These are phyloP conservation scores for Kluyveromyces lactis DNA, from an alignment of 805 yeast species.

Conservation along the genomic window DNA sequence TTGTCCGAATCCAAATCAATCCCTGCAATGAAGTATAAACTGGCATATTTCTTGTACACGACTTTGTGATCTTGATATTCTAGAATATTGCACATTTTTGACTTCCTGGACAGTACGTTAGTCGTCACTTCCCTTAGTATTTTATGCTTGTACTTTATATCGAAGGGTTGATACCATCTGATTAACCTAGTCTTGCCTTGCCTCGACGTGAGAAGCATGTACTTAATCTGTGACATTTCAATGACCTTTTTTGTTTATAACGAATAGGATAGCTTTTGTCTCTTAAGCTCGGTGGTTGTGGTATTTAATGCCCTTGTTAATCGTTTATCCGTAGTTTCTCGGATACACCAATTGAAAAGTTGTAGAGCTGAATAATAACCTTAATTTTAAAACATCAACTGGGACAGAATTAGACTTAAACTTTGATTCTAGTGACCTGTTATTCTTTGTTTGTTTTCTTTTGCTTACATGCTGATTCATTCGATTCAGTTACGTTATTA, in stretches of 20 bases:
- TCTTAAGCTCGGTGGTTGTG: too few relatives aligned
- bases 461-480: too few relatives aligned
- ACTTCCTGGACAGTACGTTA: constrained; percentile 71
- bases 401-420: too few relatives aligned
- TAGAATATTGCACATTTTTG: constrained; percentile 91
- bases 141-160: constrained; percentile 80
- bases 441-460: too few relatives aligned
- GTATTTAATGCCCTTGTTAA: too few relatives aligned
- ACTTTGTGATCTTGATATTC: constrained; percentile 74
- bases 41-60: constrained; percentile 88
- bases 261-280: too few relatives aligned
- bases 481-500: too few relatives aligned
- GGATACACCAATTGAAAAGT: too few relatives aligned
- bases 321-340: too few relatives aligned
- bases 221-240: constrained; percentile 46
- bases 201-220: constrained; percentile 72
- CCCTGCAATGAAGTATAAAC: constrained; percentile 83
- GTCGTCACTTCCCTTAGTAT: constrained; percentile 82
- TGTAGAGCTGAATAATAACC: too few relatives aligned
- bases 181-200: constrained; percentile 93
- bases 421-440: too few relatives aligned
- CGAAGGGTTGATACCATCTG: constrained; percentile 83
- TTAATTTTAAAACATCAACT: too few relatives aligned
- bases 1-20: constrained; percentile 48
- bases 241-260: constrained; percentile 23